Evolutionary conservation across 768 basidiomycete species (phyloP).

Genomic region (Tylopilus felleus): DNA sequence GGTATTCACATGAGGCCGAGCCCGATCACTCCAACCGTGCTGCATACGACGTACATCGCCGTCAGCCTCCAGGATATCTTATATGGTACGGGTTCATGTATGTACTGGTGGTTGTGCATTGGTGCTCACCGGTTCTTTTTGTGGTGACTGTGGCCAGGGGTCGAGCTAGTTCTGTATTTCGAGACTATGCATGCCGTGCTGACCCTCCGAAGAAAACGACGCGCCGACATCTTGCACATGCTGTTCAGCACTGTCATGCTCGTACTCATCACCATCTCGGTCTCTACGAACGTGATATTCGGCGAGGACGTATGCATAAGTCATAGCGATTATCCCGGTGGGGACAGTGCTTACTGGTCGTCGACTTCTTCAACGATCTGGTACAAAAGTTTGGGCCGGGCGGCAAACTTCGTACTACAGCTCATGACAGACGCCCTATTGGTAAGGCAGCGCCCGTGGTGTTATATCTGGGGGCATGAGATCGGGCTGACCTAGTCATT

Average conservation of each 20-base stretch:
- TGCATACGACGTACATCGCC: neutral
- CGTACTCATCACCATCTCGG: neutral
- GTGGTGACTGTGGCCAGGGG: neutral
- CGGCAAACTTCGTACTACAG: neutral
- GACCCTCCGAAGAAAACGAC: neutral
- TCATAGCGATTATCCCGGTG: too few relatives aligned
- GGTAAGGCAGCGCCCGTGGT: neutral
- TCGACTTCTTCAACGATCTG: too few relatives aligned
- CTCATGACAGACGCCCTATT: neutral
- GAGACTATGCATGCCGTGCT: neutral
- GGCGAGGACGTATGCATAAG: neutral
- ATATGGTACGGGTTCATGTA: neutral
- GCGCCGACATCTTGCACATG: neutral
- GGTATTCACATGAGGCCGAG: neutral
- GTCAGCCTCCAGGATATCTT: neutral
- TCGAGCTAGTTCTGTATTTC: neutral
- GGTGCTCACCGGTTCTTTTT: neutral
- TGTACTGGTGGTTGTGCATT: too few relatives aligned
- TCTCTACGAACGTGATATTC: too few relatives aligned
- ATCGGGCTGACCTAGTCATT: neutral
- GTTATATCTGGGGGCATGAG: neutral
- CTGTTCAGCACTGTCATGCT: neutral
- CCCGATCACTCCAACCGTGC: neutral
- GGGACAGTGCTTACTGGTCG: too few relatives aligned
- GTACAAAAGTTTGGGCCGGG: too few relatives aligned